Conservation (phyloP, 371 early-diverging fungal species). For the Mucor mucedo region DNA sequence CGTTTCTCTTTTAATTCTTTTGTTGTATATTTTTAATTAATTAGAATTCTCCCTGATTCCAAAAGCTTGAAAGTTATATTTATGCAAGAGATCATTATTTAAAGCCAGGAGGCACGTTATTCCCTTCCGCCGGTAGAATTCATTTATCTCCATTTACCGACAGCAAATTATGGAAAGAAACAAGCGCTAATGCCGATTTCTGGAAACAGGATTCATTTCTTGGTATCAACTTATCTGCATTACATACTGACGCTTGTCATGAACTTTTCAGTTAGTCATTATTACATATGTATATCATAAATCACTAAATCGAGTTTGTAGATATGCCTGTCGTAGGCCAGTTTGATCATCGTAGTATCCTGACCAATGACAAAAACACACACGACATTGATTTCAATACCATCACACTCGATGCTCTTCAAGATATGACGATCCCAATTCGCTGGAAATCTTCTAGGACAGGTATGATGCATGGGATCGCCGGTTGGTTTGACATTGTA, state of each 20-base stretch:
- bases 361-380: constrained; percentile 61
- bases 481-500: constrained; percentile 95
- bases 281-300: background rate
- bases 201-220: constrained; percentile 89
- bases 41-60: too few relatives aligned
- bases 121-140: constrained; percentile 90
- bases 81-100: constrained; percentile 88
- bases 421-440: constrained; percentile 87
- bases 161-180: constrained; percentile 85
- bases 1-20: background rate
- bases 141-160: constrained; percentile 89
- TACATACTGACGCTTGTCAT: constrained; percentile 79
- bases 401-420: constrained; percentile 73
- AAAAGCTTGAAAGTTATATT: constrained; percentile 78
- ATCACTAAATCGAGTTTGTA: background rate
- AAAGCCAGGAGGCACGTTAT: constrained; percentile 91
- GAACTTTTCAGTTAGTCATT: constrained; percentile 74
- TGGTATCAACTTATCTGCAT: constrained; percentile 87
- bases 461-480: constrained; percentile 92
- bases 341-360: constrained; percentile 85
- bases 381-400: constrained; percentile 83
- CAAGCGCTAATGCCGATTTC: constrained; percentile 89
- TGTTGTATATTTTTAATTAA: too few relatives aligned
- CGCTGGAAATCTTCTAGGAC: constrained; percentile 84
- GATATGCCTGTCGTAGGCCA: constrained; percentile 90